Percentiles rank a stretch among this genome's conserved stretches.
These are phyloP conservation scores for Botryotinia calthae DNA, from an alignment of 2,329 filamentous ascomycete species.

Conservation along the genomic window DNA sequence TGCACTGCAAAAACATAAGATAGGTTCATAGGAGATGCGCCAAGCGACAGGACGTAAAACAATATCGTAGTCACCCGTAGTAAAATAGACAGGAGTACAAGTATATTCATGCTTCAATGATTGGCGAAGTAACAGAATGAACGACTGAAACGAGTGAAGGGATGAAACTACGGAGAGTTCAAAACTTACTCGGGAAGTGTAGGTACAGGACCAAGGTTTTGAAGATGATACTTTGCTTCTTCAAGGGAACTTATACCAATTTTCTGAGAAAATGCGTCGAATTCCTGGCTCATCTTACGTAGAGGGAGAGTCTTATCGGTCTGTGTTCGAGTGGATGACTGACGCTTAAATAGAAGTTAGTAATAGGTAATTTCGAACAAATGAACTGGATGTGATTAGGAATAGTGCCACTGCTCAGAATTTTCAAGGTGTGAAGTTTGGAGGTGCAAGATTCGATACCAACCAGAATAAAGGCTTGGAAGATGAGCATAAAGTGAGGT, in stretches of 20 bases:
- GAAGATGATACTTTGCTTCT: slow-evolving; percentile 12
- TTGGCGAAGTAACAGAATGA: not conserved
- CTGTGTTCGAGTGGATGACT: slow-evolving; percentile 1
- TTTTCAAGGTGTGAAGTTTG: not conserved
- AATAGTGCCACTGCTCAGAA: not conserved
- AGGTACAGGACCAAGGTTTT: slow-evolving; percentile 11
- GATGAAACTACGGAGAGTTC: too few relatives aligned
- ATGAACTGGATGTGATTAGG: not conserved
- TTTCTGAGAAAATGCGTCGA: slow-evolving; percentile 4
- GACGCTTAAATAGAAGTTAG: slow-evolving; percentile 3
- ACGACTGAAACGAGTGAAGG: not conserved
- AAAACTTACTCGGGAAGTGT: not conserved
- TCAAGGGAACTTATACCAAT: not conserved
- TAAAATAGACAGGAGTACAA: not conserved
- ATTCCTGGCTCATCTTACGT: not conserved
- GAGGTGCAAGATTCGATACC: not conserved
- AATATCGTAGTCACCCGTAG: not conserved
- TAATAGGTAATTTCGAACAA: not conserved
- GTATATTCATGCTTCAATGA: not conserved
- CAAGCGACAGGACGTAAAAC: not conserved
- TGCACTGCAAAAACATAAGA: not conserved
- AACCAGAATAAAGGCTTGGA: not conserved
- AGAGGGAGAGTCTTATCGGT: not conserved
- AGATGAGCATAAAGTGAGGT: not conserved
- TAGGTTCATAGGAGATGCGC: not conserved